Conservation (phyloP, 2,329 filamentous ascomycete genomes). For the Cladosporium sp. region DNA sequence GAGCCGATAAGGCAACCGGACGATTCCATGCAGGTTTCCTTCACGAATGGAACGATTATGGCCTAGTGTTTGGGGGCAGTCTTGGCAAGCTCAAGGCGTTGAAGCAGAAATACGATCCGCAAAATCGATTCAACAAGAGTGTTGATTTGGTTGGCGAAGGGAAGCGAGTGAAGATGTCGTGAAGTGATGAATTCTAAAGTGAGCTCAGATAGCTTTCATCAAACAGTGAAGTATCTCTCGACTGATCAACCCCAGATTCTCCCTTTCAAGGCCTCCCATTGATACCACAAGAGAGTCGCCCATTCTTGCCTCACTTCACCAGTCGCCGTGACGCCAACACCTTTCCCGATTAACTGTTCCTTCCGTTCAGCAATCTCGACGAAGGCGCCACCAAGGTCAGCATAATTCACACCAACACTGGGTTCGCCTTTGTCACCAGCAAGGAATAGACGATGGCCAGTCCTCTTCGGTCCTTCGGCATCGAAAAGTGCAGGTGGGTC, state of each 20-base stretch:
- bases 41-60: slow-evolving; percentile 21
- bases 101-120: slow-evolving; percentile 22
- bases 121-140: slow-evolving; percentile 22
- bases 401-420: slow-evolving; percentile 17
- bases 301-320: slow-evolving; percentile 19
- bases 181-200: too few relatives aligned
- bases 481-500: slow-evolving; percentile 19
- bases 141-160: slow-evolving; percentile 15
- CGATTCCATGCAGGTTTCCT: slow-evolving; percentile 26
- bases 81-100: slow-evolving; percentile 19
- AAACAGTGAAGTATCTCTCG: too few relatives aligned
- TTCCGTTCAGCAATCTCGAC: slow-evolving; percentile 20
- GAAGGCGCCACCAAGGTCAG: slow-evolving; percentile 22
- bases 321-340: slow-evolving; percentile 18
- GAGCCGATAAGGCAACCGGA: slow-evolving; percentile 16
- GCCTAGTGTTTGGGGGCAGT: slow-evolving; percentile 23
- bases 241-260: slow-evolving; percentile 16
- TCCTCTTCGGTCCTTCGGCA: slow-evolving; percentile 13
- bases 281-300: slow-evolving; percentile 15
- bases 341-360: slow-evolving; percentile 17
- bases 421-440: slow-evolving; percentile 1
- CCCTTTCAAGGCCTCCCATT: slow-evolving; percentile 13
- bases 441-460: slow-evolving; percentile 17
- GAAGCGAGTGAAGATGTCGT: too few relatives aligned
- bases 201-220: too few relatives aligned